phyloP scores from a whole-genome alignment of 768 basidiomycete species.

The Pisolithus microcarpus region DNA sequence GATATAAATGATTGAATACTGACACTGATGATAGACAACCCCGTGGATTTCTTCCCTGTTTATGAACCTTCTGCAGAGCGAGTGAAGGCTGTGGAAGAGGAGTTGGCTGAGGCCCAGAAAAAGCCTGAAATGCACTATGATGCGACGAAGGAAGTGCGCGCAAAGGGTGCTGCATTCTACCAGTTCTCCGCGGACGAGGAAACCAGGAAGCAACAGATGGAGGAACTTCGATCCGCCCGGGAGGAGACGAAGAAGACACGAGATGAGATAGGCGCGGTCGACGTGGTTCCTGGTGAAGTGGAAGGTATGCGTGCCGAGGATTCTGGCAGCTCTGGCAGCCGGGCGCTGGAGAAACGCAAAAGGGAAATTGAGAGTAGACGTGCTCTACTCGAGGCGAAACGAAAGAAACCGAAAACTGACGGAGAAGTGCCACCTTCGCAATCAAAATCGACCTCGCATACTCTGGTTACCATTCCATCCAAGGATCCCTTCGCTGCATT shows the following conservation, averaged over 20 bases:
- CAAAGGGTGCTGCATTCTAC: slow-evolving; percentile 87
- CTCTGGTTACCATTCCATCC: slow-evolving; percentile 9
- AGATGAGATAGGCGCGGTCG: slow-evolving; percentile 52
- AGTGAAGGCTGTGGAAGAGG: slow-evolving; percentile 64
- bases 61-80: slow-evolving; percentile 82
- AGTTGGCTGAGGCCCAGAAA: slow-evolving; percentile 59
- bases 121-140: slow-evolving; percentile 79
- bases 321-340: slow-evolving; percentile 32
- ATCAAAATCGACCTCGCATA: neutral
- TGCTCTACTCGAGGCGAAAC: slow-evolving; percentile 56
- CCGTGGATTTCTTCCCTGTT: slow-evolving; percentile 78
- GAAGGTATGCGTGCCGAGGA: slow-evolving; percentile 60
- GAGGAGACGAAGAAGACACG: slow-evolving; percentile 64
- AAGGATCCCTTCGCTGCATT: slow-evolving; percentile 47
- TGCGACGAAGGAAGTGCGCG: slow-evolving; percentile 71
- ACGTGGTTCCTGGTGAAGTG: slow-evolving; percentile 60
- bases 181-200: slow-evolving; percentile 87
- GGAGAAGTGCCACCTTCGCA: neutral
- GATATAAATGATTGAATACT: neutral
- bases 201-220: slow-evolving; percentile 72
- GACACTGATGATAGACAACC: slow-evolving; percentile 50
- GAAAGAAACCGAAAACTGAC: slow-evolving; percentile 41
- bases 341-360: slow-evolving; percentile 61
- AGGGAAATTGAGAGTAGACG: slow-evolving; percentile 64
- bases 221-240: slow-evolving; percentile 59